Conservation (phyloP, 1,284 basidiomycete genomes). For the Boletus semigastroideus region DNA sequence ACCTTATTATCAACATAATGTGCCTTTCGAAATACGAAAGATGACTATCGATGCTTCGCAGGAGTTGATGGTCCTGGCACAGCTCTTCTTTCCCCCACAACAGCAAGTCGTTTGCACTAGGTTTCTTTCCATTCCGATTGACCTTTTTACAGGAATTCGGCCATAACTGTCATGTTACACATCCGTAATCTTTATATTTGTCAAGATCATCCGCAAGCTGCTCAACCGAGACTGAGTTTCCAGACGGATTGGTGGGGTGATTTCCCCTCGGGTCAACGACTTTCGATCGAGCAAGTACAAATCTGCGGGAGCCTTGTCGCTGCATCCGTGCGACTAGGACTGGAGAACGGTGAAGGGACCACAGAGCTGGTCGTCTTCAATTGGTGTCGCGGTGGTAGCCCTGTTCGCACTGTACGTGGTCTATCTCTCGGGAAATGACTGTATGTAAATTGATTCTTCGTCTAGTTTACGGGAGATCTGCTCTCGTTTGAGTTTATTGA, state of each 20-base stretch:
- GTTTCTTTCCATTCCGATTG: slow-evolving; percentile 4
- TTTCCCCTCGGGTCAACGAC: slow-evolving; percentile 33
- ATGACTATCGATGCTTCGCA: slow-evolving; percentile 52
- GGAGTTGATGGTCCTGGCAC: slow-evolving; percentile 48
- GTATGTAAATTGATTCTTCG: neutral
- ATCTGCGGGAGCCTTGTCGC: slow-evolving; percentile 31
- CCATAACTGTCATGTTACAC: slow-evolving; percentile 29
- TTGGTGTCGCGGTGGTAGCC: slow-evolving; percentile 28
- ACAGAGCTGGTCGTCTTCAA: slow-evolving; percentile 33
- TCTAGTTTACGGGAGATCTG: slow-evolving; percentile 30
- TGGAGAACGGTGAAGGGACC: slow-evolving; percentile 34
- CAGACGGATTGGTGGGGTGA: slow-evolving; percentile 37
- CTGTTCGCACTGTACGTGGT: slow-evolving; percentile 28
- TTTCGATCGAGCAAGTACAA: slow-evolving; percentile 32
- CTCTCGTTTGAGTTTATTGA: slow-evolving; percentile 35
- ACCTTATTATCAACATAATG: slow-evolving; percentile 49
- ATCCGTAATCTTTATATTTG: slow-evolving; percentile 29
- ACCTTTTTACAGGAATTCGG: slow-evolving; percentile 20
- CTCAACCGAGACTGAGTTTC: slow-evolving; percentile 28
- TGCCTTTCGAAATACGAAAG: slow-evolving; percentile 45
- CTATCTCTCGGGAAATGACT: neutral
- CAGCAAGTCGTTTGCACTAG: slow-evolving; percentile 12
- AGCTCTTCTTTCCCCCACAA: slow-evolving; percentile 32
- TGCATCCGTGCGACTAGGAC: slow-evolving; percentile 29
- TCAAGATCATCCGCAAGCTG: slow-evolving; percentile 28